phyloP scores from a whole-genome alignment of 2,329 filamentous ascomycete species.

The Cercospora zeina region DNA sequence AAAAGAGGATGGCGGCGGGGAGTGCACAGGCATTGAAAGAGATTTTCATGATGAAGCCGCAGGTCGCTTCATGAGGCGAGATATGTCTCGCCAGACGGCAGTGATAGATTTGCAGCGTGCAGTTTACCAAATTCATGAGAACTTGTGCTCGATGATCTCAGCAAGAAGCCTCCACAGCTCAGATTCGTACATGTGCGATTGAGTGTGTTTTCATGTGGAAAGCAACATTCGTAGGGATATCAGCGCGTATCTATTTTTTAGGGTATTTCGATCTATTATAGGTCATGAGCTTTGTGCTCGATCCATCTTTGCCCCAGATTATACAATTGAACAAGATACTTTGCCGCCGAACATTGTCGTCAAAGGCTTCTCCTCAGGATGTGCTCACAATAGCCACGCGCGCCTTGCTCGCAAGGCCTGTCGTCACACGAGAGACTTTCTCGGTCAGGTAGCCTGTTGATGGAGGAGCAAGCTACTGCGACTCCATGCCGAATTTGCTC shows the following conservation, averaged over 20 bases:
- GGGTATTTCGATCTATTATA: conserved; percentile 9
- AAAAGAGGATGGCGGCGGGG: conserved; percentile 80
- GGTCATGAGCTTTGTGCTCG: not conserved
- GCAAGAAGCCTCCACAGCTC: too few relatives aligned
- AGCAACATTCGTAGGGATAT: not conserved
- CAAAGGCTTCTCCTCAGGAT: not conserved
- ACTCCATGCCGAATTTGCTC: conserved; percentile 31
- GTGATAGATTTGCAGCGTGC: not conserved
- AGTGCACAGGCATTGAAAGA: conserved; percentile 83
- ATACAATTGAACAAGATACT: not conserved
- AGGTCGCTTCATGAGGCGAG: conserved; percentile 25
- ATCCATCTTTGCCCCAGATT: not conserved
- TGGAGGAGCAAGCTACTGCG: conserved; percentile 19
- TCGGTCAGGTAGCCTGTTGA: conserved; percentile 16
- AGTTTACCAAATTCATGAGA: not conserved
- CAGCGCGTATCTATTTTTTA: not conserved
- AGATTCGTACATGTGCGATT: too few relatives aligned
- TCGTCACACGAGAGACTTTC: conserved; percentile 6
- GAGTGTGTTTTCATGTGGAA: too few relatives aligned
- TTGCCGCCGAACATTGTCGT: not conserved
- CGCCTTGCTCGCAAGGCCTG: not conserved
- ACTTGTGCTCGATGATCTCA: not conserved
- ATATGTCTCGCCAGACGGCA: not conserved
- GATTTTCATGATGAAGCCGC: conserved; percentile 69
- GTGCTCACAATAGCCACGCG: conserved; percentile 6